Conservation (phyloP, 768 basidiomycete genomes). For the Russula lepida region DNA sequence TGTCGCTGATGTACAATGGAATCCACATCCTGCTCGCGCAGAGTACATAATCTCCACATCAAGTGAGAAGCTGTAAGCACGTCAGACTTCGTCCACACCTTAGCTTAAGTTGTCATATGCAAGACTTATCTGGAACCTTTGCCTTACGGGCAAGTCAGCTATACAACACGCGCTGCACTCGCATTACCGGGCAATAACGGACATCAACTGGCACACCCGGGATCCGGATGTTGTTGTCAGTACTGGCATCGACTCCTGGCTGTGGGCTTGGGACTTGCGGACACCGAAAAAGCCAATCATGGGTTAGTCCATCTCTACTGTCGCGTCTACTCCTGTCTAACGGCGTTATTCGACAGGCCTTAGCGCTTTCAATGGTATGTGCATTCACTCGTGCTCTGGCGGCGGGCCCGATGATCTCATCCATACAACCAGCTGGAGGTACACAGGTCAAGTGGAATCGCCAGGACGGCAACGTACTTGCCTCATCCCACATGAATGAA, state of each 20-base stretch:
- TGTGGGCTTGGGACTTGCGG: conserved; percentile 90
- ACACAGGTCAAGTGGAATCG: conserved; percentile 99
- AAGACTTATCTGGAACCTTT: conserved; percentile 93
- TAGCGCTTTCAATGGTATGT: conserved; percentile 47
- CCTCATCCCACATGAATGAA: conserved; percentile 80
- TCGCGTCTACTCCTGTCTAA: background rate
- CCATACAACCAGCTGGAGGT: conserved; percentile 50
- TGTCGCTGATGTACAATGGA: conserved; percentile 90
- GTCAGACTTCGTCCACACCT: background rate
- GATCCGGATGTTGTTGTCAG: conserved; percentile 83
- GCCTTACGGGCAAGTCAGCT: conserved; percentile 60
- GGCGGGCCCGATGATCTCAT: conserved; percentile 5
- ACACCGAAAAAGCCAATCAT: conserved; percentile 51
- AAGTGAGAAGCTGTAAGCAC: conserved; percentile 71
- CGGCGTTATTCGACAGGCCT: conserved; percentile 33
- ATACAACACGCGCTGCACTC: conserved; percentile 81
- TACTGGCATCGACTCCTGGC: conserved; percentile 88
- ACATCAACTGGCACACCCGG: conserved; percentile 93
- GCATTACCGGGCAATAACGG: conserved; percentile 93
- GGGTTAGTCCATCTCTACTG: conserved; percentile 30
- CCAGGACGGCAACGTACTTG: conserved; percentile 75
- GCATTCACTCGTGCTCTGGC: background rate
- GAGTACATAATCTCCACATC: conserved; percentile 86
- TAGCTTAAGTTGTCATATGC: background rate
- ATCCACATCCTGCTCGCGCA: conserved; percentile 65